Evolutionary conservation across 441 rosid genomes (phyloP).

Genomic region (California macrophylla): DNA sequence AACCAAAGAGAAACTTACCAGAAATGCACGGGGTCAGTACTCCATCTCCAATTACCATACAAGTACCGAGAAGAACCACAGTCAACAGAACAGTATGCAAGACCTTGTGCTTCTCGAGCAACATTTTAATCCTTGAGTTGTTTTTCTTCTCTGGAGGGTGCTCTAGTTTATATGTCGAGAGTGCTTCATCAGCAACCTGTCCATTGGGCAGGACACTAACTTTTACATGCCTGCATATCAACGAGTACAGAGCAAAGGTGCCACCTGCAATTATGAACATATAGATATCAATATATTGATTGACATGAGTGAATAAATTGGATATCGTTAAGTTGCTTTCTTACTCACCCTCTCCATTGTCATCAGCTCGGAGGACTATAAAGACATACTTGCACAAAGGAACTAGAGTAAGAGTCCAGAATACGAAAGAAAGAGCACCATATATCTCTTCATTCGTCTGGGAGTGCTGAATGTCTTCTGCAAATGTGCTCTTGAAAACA

Average conservation of each 20-base stretch:
- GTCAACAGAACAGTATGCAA: slow-evolving; percentile 74
- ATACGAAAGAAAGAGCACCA: slow-evolving; percentile 83
- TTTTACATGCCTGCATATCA: slow-evolving; percentile 77
- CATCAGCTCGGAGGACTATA: slow-evolving; percentile 82
- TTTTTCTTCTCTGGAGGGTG: slow-evolving; percentile 47
- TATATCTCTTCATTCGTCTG: slow-evolving; percentile 80
- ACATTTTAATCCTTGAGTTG: slow-evolving; percentile 48
- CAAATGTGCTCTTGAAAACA: slow-evolving; percentile 85
- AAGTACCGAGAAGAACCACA: slow-evolving; percentile 87
- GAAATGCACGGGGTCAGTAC: slow-evolving; percentile 95
- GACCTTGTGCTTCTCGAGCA: slow-evolving; percentile 65
- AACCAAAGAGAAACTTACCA: slow-evolving; percentile 31
- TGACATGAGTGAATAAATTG: not conserved
- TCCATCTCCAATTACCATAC: slow-evolving; percentile 99
- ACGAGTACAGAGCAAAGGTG: slow-evolving; percentile 84
- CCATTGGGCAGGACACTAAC: slow-evolving; percentile 87
- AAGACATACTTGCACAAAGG: slow-evolving; percentile 88
- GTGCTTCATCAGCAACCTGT: slow-evolving; percentile 79
- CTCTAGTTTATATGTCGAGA: slow-evolving; percentile 81
- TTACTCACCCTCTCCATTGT: slow-evolving; percentile 79
- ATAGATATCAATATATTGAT: not conserved
- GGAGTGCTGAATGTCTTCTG: slow-evolving; percentile 77
- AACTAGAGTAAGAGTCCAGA: slow-evolving; percentile 90
- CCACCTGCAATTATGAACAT: slow-evolving; percentile 43
- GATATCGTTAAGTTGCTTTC: not conserved